phyloP scores from a whole-genome alignment of 2,329 filamentous ascomycete species.

The Scedosporium aurantiacum region DNA sequence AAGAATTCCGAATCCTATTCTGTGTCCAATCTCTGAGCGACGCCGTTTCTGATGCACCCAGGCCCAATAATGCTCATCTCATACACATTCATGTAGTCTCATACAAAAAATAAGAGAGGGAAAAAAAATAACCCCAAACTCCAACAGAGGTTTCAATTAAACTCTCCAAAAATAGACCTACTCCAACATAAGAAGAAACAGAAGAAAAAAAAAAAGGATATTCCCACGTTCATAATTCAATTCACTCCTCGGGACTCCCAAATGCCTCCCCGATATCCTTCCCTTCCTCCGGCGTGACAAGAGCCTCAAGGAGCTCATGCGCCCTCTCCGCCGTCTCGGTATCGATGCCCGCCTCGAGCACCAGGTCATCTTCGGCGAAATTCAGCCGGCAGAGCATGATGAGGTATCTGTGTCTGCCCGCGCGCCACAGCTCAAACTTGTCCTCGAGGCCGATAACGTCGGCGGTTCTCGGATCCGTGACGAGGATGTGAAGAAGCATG shows the following conservation, averaged over 20 bases:
- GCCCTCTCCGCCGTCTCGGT: constrained; percentile 72
- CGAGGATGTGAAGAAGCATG: constrained; percentile 38
- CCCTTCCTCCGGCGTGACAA: constrained; percentile 63
- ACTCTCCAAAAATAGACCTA: background rate
- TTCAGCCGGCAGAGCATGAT: constrained; percentile 73
- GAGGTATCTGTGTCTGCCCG: constrained; percentile 71
- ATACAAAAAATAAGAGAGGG: background rate
- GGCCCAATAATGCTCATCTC: background rate
- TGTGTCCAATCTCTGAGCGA: background rate
- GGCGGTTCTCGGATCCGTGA: constrained; percentile 35
- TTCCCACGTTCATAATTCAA: background rate
- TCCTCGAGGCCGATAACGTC: constrained; percentile 49
- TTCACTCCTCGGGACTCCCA: constrained; percentile 17
- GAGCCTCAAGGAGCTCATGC: constrained; percentile 68
- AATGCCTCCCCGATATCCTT: constrained; percentile 32
- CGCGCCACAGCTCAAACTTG: constrained; percentile 59
- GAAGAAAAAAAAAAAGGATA: background rate
- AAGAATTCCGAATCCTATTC: background rate
- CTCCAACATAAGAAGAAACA: background rate
- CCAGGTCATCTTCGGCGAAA: constrained; percentile 66
- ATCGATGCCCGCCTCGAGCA: constrained; percentile 67
- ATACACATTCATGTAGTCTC: background rate
- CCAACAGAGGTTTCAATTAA: background rate
- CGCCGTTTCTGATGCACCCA: background rate
- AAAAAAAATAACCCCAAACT: background rate